phyloP scores from a whole-genome alignment of 305 asterid genomes.

The Solanum aculeatissimum region DNA sequence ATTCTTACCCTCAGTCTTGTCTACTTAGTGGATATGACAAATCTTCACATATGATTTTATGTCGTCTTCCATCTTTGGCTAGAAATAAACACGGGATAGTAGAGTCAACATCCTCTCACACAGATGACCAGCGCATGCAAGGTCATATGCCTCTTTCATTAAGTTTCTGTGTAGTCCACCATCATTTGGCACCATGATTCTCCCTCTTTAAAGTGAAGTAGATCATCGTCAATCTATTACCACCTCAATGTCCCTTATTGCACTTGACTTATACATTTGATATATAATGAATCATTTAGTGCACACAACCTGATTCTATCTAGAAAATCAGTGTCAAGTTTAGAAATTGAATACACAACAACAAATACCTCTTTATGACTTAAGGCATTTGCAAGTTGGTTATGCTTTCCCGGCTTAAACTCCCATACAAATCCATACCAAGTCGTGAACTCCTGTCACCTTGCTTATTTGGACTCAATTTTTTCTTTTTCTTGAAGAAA shows the following conservation, averaged over 20 bases:
- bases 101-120: too few species aligned
- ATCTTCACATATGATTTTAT: too few species aligned
- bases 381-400: not conserved
- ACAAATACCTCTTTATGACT: not conserved
- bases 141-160: too few species aligned
- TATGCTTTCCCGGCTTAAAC: not conserved
- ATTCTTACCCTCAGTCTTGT: too few species aligned
- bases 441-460: not conserved
- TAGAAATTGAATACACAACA: not conserved
- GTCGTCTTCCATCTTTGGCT: too few species aligned
- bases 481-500: not conserved
- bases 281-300: not conserved
- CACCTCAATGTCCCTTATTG: not conserved
- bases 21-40: too few species aligned
- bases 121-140: too few species aligned
- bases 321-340: not conserved
- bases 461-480: not conserved
- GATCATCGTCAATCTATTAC: not conserved
- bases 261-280: not conserved
- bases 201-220: not conserved
- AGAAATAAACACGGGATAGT: too few species aligned
- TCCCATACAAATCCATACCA: not conserved
- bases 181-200: too few species aligned
- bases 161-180: too few species aligned
- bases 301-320: not conserved